Evolutionary conservation across 192 early-diverging fungal genomes (phyloP).

Genomic region (Gigaspora rosea): DNA sequence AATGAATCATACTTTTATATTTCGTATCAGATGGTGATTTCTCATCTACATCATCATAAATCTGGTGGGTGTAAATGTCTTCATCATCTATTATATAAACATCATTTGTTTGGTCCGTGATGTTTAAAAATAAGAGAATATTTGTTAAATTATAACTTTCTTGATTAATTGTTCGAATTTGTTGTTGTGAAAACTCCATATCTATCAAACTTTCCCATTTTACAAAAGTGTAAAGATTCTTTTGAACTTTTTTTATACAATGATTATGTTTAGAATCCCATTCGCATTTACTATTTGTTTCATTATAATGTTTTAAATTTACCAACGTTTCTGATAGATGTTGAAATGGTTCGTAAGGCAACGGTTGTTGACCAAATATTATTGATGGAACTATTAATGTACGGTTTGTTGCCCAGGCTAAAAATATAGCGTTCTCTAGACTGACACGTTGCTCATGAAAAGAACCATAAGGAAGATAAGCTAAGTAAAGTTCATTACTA

Average conservation of each 20-base stretch:
- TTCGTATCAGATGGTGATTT: slow-evolving; percentile 23
- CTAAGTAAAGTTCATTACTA: slow-evolving; percentile 12
- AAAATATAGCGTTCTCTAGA: slow-evolving; percentile 44
- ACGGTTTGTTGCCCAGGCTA: slow-evolving; percentile 44
- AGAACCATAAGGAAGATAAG: slow-evolving; percentile 49
- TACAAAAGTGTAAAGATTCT: neutral
- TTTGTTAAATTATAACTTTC: neutral
- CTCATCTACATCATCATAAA: slow-evolving; percentile 8
- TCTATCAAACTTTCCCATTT: neutral
- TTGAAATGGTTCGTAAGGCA: slow-evolving; percentile 3
- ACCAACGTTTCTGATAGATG: neutral
- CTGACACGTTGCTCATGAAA: slow-evolving; percentile 51
- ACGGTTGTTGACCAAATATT: slow-evolving; percentile 27
- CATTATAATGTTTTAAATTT: neutral
- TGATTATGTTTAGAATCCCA: too few relatives aligned
- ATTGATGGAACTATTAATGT: slow-evolving; percentile 50
- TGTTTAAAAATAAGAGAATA: neutral
- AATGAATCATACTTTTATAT: slow-evolving; percentile 42
- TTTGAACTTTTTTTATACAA: neutral
- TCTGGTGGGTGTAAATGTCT: neutral
- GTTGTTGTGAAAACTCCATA: neutral
- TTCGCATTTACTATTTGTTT: neutral
- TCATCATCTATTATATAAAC: neutral
- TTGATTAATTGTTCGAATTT: neutral
- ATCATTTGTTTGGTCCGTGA: neutral